phyloP scores from a whole-genome alignment of 441 rosid genomes.

The Iberis amara region DNA sequence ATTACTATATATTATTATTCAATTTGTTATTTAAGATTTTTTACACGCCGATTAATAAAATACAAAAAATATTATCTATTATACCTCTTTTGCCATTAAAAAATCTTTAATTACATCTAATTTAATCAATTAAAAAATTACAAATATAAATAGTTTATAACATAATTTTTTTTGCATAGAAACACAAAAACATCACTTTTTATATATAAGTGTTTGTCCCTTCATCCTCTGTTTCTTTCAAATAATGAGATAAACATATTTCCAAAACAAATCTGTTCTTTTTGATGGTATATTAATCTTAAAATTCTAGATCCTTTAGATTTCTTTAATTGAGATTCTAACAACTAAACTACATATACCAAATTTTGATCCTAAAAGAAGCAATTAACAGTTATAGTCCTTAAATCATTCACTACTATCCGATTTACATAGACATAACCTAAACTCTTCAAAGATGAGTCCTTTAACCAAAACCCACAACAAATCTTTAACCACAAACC shows the following conservation, averaged over 20 bases:
- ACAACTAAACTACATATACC: background rate
- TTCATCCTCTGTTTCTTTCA: constrained; percentile 8
- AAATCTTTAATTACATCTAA: too few species aligned
- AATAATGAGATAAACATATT: constrained; percentile 4
- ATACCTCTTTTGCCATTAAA: too few species aligned
- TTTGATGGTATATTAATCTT: background rate
- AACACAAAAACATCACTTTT: too few species aligned
- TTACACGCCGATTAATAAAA: too few species aligned
- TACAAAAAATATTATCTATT: too few species aligned
- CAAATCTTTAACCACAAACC: constrained; percentile 2
- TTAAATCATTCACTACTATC: constrained; percentile 8
- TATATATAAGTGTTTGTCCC: too few species aligned
- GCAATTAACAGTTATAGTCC: constrained; percentile 5
- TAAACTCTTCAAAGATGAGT: background rate
- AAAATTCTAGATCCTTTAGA: background rate
- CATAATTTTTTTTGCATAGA: too few species aligned
- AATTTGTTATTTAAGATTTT: too few species aligned
- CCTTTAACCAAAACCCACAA: constrained; percentile 13
- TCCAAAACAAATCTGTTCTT: background rate
- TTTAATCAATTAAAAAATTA: too few species aligned
- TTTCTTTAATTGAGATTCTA: background rate
- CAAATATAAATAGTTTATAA: too few species aligned
- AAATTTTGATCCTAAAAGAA: constrained; percentile 2
- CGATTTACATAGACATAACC: constrained; percentile 5
- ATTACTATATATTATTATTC: too few species aligned